These are phyloP conservation scores for Nakazawaea holstii DNA, from an alignment of 805 yeast genomes.

Conservation along the genomic window DNA sequence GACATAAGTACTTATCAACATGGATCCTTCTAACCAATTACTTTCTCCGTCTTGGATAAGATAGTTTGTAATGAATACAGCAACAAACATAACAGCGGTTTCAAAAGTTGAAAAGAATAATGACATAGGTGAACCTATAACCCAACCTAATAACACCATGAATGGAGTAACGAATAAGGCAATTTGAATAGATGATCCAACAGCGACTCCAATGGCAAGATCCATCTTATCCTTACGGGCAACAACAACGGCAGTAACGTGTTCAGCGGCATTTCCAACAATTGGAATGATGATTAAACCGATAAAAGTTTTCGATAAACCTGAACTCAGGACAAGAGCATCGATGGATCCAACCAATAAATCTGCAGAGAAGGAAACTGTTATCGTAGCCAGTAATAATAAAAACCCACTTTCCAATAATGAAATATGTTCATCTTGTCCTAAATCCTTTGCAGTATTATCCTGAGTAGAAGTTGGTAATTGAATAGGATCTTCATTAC, in stretches of 20 bases:
- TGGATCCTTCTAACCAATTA: slow-evolving; percentile 95
- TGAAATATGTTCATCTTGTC: slow-evolving; percentile 38
- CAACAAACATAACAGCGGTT: slow-evolving; percentile 84
- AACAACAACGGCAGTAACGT: slow-evolving; percentile 92
- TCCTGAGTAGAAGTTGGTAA: not conserved
- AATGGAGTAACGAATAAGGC: slow-evolving; percentile 94
- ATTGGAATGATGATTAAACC: slow-evolving; percentile 93
- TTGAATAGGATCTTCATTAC: not conserved
- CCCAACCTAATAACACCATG: slow-evolving; percentile 94
- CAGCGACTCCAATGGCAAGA: slow-evolving; percentile 92
- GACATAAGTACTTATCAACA: slow-evolving; percentile 81
- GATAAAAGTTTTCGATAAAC: slow-evolving; percentile 89
- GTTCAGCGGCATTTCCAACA: slow-evolving; percentile 98
- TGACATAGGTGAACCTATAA: slow-evolving; percentile 85
- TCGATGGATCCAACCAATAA: slow-evolving; percentile 91
- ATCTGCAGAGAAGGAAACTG: slow-evolving; percentile 91
- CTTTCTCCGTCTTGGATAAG: slow-evolving; percentile 90
- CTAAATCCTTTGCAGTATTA: slow-evolving; percentile 19
- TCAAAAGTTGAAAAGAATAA: slow-evolving; percentile 89
- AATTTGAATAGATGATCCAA: slow-evolving; percentile 93
- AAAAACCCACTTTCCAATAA: slow-evolving; percentile 48
- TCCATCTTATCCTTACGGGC: slow-evolving; percentile 98
- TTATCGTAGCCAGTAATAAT: slow-evolving; percentile 60
- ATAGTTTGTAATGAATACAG: slow-evolving; percentile 84
- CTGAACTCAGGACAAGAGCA: slow-evolving; percentile 75